Conservation (phyloP, 2,329 filamentous ascomycete genomes). For the Botrytis galanthina region DNA sequence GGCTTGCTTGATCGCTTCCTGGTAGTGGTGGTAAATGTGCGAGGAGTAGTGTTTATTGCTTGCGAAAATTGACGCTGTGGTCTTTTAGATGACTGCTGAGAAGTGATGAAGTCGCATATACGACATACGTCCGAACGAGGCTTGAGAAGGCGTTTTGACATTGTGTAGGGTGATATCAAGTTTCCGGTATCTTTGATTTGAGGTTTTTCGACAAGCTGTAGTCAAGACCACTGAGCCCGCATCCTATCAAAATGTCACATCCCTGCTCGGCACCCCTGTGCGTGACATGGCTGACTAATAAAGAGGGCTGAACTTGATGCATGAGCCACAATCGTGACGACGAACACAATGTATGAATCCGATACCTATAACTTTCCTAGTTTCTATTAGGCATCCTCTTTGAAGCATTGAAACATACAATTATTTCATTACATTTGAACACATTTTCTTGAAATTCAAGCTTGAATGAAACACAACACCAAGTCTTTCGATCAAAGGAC, state of each 20-base stretch:
- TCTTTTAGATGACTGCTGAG: conserved; percentile 22
- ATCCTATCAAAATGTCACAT: neutral
- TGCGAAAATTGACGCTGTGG: conserved; percentile 24
- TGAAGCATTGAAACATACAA: neutral
- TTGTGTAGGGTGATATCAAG: conserved; percentile 30
- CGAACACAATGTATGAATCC: conserved; percentile 19
- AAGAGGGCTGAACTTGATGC: conserved; percentile 22
- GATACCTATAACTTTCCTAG: conserved; percentile 19
- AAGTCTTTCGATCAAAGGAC: neutral
- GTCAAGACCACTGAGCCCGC: neutral
- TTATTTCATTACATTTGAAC: neutral
- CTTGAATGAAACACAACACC: neutral
- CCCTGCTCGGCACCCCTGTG: neutral
- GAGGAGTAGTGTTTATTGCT: conserved; percentile 21
- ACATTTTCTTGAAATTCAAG: neutral
- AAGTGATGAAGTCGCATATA: conserved; percentile 42
- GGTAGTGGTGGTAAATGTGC: conserved; percentile 29
- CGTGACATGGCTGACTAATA: conserved; percentile 9
- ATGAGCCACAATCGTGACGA: conserved; percentile 25
- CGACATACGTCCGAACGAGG: conserved; percentile 44
- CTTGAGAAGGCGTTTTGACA: conserved; percentile 42
- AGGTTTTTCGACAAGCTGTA: conserved; percentile 7
- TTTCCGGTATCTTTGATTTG: conserved; percentile 18
- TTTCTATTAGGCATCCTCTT: conserved; percentile 12
- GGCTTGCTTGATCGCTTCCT: conserved; percentile 18